A percentile compares a stretch with the other conserved stretches of the same genome.
phyloP scores from a whole-genome alignment of 768 basidiomycete genomes.

The Tylopilus sp. region DNA sequence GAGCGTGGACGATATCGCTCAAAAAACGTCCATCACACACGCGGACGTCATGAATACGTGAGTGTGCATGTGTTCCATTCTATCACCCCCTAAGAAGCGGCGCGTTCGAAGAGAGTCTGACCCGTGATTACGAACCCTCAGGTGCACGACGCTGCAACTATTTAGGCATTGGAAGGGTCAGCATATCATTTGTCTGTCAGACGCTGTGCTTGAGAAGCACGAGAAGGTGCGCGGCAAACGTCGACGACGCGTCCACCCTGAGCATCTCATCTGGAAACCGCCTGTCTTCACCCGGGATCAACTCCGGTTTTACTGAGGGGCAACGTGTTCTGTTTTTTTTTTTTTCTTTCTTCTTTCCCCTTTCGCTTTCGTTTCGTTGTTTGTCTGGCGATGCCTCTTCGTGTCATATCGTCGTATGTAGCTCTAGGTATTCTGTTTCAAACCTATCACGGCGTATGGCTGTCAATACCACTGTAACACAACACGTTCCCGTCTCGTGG shows the following conservation, averaged over 20 bases:
- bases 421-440: conserved; percentile 19
- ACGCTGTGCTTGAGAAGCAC: conserved; percentile 87
- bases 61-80: conserved; percentile 35
- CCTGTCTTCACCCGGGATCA: conserved; percentile 90
- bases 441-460: conserved; percentile 10
- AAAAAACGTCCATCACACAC: conserved; percentile 92
- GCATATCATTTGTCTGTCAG: conserved; percentile 90
- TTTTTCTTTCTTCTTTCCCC: background rate
- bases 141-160: conserved; percentile 89
- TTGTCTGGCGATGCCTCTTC: conserved; percentile 5
- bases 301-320: conserved; percentile 56
- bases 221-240: conserved; percentile 80
- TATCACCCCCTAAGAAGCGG: background rate
- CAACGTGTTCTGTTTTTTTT: background rate
- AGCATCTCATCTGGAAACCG: conserved; percentile 89
- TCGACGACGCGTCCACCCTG: conserved; percentile 73
- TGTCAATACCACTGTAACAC: conserved; percentile 16
- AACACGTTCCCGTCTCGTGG: conserved; percentile 3
- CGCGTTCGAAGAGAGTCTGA: background rate
- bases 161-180: conserved; percentile 96
- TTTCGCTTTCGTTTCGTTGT: no score
- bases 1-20: conserved; percentile 95
- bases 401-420: conserved; percentile 16
- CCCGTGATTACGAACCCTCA: conserved; percentile 32
- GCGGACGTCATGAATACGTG: conserved; percentile 98